phyloP scores from a whole-genome alignment of 2,329 filamentous ascomycete genomes.

The Malbranchea cinnamomea region DNA sequence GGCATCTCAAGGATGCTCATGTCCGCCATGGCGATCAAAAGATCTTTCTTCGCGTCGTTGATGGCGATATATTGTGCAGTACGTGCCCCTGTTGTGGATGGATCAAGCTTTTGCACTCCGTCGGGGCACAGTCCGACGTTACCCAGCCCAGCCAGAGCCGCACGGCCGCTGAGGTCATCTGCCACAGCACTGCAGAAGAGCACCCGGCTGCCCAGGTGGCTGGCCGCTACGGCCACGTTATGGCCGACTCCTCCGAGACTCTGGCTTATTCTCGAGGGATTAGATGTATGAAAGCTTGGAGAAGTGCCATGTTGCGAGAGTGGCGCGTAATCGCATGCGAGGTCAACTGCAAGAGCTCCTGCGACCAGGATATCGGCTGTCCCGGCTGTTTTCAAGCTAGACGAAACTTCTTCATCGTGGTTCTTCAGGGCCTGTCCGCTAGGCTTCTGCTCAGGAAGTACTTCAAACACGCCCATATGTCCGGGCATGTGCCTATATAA shows the following conservation, averaged over 20 bases:
- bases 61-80: conserved; percentile 88
- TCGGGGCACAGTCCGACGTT: conserved; percentile 48
- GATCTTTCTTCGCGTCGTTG: conserved; percentile 68
- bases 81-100: conserved; percentile 38
- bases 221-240: conserved; percentile 77
- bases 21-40: conserved; percentile 89
- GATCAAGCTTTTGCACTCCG: conserved; percentile 45
- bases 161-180: conserved; percentile 62
- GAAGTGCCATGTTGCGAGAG: conserved; percentile 20
- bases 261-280: conserved; percentile 65
- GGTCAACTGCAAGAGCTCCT: conserved; percentile 77
- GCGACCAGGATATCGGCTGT: conserved; percentile 63
- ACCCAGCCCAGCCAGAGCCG: conserved; percentile 52
- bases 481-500: conserved; percentile 9
- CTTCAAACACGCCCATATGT: too few relatives aligned
- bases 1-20: conserved; percentile 62
- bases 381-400: conserved; percentile 8
- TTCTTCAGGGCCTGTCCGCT: too few relatives aligned
- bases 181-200: conserved; percentile 68
- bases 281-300: conserved; percentile 57
- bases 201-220: conserved; percentile 51
- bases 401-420: too few relatives aligned
- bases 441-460: too few relatives aligned
- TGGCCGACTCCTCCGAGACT: conserved; percentile 82
- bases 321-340: conserved; percentile 63